phyloP scores from a whole-genome alignment of 495 filamentous ascomycete genomes.

The Oleoguttula mirabilis region DNA sequence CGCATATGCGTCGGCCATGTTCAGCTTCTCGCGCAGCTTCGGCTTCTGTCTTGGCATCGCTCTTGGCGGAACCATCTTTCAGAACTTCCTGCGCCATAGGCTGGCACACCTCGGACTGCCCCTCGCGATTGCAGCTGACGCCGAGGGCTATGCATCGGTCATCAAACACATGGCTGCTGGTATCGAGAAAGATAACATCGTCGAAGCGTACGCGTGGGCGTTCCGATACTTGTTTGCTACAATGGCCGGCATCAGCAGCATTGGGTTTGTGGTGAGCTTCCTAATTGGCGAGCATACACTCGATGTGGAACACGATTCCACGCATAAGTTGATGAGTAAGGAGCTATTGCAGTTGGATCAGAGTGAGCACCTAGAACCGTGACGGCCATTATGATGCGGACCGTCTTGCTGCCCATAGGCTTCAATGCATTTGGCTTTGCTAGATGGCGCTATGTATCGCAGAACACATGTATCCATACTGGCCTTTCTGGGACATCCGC shows the following conservation, averaged over 20 bases:
- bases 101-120: background rate
- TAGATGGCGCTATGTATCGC: background rate
- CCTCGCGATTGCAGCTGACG: background rate
- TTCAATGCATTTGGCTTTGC: background rate
- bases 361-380: background rate
- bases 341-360: background rate
- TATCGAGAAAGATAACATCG: background rate
- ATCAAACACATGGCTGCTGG: constrained; percentile 1
- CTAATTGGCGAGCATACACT: constrained; percentile 5
- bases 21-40: constrained; percentile 12
- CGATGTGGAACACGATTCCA: constrained; percentile 1
- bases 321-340: background rate
- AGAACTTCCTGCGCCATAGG: constrained; percentile 38
- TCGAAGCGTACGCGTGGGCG: background rate
- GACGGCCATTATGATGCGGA: background rate
- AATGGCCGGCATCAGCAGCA: constrained; percentile 2
- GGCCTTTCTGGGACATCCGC: too few relatives aligned
- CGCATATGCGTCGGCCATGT: constrained; percentile 17
- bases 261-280: constrained; percentile 1
- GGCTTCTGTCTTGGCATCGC: constrained; percentile 41
- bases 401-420: background rate
- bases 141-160: constrained; percentile 1
- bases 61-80: constrained; percentile 46
- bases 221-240: constrained; percentile 6
- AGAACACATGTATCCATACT: background rate